Evolutionary conservation across 2,329 filamentous ascomycete species (phyloP).

Genomic region (Colletotrichum sp.): DNA sequence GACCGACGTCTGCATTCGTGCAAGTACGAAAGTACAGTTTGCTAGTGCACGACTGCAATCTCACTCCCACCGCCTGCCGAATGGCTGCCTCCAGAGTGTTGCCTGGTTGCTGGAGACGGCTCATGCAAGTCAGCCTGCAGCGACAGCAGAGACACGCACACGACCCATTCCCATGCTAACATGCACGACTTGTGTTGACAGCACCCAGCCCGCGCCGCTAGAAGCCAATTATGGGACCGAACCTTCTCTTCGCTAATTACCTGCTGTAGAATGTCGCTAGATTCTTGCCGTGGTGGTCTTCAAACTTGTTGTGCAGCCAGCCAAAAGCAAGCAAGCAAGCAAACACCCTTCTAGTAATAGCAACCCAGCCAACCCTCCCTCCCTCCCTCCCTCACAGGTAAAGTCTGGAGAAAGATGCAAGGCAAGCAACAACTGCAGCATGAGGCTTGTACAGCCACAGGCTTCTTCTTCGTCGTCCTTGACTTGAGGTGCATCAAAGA

Average conservation of each 20-base stretch:
- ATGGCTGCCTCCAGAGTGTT: neutral
- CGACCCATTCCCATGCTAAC: slow-evolving; percentile 8
- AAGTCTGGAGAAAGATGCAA: neutral
- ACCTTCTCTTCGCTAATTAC: neutral
- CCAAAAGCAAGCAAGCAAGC: neutral
- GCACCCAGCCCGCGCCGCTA: neutral
- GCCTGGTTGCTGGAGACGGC: neutral
- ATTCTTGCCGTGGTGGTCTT: neutral
- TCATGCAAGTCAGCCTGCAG: slow-evolving; percentile 11
- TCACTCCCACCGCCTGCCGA: neutral
- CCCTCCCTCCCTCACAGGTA: too few relatives aligned
- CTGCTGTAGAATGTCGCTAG: neutral
- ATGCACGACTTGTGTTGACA: slow-evolving; percentile 6
- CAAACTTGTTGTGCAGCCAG: neutral
- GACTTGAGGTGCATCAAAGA: neutral
- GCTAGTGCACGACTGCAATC: neutral
- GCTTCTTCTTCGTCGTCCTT: neutral
- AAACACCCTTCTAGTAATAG: neutral
- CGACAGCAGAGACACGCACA: neutral
- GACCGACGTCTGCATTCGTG: neutral
- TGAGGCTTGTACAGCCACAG: slow-evolving; percentile 1
- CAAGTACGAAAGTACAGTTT: neutral
- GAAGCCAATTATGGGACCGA: neutral
- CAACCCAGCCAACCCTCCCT: neutral
- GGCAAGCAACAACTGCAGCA: neutral